These are phyloP conservation scores for Lactarius akahatsu DNA, from an alignment of 768 basidiomycete genomes.

Conservation along the genomic window DNA sequence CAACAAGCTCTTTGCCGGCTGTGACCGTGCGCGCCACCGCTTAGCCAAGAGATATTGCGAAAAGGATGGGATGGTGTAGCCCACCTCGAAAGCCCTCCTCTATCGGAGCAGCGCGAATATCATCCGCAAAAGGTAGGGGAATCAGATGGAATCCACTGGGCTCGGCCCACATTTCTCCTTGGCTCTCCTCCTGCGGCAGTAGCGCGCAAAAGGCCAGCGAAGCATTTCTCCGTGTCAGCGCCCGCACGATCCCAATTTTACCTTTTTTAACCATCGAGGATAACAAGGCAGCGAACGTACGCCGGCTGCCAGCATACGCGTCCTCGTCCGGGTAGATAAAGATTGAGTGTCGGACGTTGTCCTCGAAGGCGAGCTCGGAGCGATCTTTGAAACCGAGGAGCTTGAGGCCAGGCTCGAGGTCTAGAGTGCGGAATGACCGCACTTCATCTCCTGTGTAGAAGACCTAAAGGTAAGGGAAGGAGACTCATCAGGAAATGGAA, in stretches of 20 bases:
- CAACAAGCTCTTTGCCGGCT: slow-evolving; percentile 70
- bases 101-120: slow-evolving; percentile 78
- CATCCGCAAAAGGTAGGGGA: slow-evolving; percentile 92
- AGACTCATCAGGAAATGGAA: slow-evolving; percentile 15
- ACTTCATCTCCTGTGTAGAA: slow-evolving; percentile 86
- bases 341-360: slow-evolving; percentile 87
- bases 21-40: slow-evolving; percentile 16
- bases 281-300: slow-evolving; percentile 86
- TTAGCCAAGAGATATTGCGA: slow-evolving; percentile 9
- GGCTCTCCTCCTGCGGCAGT: slow-evolving; percentile 77
- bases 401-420: slow-evolving; percentile 79
- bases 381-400: slow-evolving; percentile 89
- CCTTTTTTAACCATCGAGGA: slow-evolving; percentile 78
- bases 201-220: slow-evolving; percentile 81
- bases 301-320: slow-evolving; percentile 86
- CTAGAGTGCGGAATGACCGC: slow-evolving; percentile 77
- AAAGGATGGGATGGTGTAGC: slow-evolving; percentile 18
- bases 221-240: slow-evolving; percentile 65
- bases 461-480: slow-evolving; percentile 46
- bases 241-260: slow-evolving; percentile 77
- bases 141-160: slow-evolving; percentile 93
- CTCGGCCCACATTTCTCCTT: slow-evolving; percentile 72
- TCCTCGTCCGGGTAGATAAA: slow-evolving; percentile 94
- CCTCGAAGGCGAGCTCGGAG: slow-evolving; percentile 70
- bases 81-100: slow-evolving; percentile 63